Conservation (phyloP, 768 basidiomycete genomes). For the Tylopilus vinaceipallidus region DNA sequence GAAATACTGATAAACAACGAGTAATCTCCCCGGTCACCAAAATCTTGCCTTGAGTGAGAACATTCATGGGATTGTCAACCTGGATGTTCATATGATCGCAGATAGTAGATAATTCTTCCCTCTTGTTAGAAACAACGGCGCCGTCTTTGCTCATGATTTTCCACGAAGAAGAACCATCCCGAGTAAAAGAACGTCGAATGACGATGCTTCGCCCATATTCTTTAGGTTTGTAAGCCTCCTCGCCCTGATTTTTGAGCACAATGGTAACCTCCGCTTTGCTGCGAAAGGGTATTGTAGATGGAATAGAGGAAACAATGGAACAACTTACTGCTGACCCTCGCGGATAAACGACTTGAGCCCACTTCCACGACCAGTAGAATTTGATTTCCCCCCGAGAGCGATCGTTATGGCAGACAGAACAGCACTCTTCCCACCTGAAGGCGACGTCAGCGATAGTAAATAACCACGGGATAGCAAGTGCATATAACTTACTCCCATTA, state of each 20-base stretch:
- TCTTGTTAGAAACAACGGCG: constrained; percentile 67
- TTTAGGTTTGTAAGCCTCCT: constrained; percentile 81
- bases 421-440: constrained; percentile 89
- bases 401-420: constrained; percentile 91
- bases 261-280: constrained; percentile 69
- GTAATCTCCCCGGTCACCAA: neutral
- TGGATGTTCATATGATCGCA: constrained; percentile 96
- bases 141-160: constrained; percentile 75
- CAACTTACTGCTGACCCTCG: constrained; percentile 70
- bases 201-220: constrained; percentile 86
- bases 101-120: constrained; percentile 83
- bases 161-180: constrained; percentile 75
- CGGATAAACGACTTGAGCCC: constrained; percentile 85
- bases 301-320: neutral
- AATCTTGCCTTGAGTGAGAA: constrained; percentile 75
- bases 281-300: constrained; percentile 38
- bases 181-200: constrained; percentile 78
- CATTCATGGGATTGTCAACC: constrained; percentile 94
- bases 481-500: constrained; percentile 78
- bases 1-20: neutral
- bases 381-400: constrained; percentile 91
- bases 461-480: neutral
- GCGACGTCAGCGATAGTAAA: neutral
- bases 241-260: constrained; percentile 83
- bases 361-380: constrained; percentile 83